Conservation (phyloP, 768 basidiomycete species). For the Pleurotus ostreatus region DNA sequence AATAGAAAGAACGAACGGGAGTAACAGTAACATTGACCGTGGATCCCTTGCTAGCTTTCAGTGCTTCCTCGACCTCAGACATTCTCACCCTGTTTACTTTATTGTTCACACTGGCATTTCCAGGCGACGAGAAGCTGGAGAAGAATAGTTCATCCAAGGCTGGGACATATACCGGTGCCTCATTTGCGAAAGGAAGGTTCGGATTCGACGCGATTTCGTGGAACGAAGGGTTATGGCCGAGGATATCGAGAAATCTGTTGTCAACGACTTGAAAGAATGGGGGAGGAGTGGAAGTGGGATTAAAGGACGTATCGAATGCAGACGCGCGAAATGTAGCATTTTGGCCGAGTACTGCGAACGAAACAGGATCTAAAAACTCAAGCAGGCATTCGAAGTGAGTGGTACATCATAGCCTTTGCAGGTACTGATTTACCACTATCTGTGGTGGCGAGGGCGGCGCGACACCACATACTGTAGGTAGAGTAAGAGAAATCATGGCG, state of each 20-base stretch:
- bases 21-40: slow-evolving; percentile 47
- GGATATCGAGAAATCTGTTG: slow-evolving; percentile 48
- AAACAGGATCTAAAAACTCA: slow-evolving; percentile 46
- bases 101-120: slow-evolving; percentile 52
- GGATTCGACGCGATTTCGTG: slow-evolving; percentile 55
- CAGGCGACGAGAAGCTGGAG: slow-evolving; percentile 55
- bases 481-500: too few relatives aligned
- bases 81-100: slow-evolving; percentile 59
- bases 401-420: too few relatives aligned
- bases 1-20: slow-evolving; percentile 23
- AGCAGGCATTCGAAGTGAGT: background rate
- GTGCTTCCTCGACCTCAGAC: slow-evolving; percentile 44
- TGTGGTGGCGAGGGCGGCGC: too few relatives aligned
- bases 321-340: slow-evolving; percentile 34
- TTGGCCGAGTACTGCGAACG: slow-evolving; percentile 48
- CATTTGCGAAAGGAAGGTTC: slow-evolving; percentile 71
- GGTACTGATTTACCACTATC: too few relatives aligned
- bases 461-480: too few relatives aligned
- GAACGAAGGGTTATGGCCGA: slow-evolving; percentile 56
- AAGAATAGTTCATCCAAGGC: slow-evolving; percentile 70
- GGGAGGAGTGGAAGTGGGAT: slow-evolving; percentile 52
- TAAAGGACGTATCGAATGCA: slow-evolving; percentile 42
- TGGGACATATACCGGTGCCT: slow-evolving; percentile 66
- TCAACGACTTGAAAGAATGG: slow-evolving; percentile 57
- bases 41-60: slow-evolving; percentile 27